Conservation (phyloP, 1,284 basidiomycete species). For the Trichosporon sp. region DNA sequence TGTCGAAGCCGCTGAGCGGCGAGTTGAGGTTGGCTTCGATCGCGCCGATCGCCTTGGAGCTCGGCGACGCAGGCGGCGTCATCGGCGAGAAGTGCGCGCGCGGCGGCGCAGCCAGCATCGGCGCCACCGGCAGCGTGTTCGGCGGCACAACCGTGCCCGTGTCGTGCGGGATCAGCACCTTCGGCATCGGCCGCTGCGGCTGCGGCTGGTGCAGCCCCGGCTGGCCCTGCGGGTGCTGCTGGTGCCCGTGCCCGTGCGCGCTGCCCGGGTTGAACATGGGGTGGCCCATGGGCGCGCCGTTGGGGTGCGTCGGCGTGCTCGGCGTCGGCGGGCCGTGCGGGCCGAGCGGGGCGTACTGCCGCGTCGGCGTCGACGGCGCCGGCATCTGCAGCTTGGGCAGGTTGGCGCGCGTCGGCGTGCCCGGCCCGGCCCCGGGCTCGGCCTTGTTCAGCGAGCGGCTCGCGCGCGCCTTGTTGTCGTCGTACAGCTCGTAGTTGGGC, state of each 20-base stretch:
- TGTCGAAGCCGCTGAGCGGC: slow-evolving; percentile 34
- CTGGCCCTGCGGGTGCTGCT: no score
- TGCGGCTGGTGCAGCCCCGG: slow-evolving; percentile 1
- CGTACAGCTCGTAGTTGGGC: slow-evolving; percentile 3
- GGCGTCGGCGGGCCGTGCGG: neutral
- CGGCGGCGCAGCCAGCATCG: slow-evolving; percentile 37
- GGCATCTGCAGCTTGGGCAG: neutral
- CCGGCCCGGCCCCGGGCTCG: neutral
- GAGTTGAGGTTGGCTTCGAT: slow-evolving; percentile 18
- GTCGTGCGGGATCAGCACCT: neutral
- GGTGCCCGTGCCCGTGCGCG: neutral
- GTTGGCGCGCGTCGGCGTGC: neutral
- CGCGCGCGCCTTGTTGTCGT: neutral
- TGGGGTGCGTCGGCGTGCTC: slow-evolving; percentile 1
- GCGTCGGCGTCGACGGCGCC: neutral
- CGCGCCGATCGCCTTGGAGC: neutral
- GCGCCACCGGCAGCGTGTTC: slow-evolving; percentile 10
- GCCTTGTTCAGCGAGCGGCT: neutral
- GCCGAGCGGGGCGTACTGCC: neutral
- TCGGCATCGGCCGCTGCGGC: neutral
- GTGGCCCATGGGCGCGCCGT: neutral
- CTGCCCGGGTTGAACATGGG: neutral
- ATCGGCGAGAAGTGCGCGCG: slow-evolving; percentile 19
- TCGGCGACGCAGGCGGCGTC: slow-evolving; percentile 17
- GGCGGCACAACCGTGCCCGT: slow-evolving; percentile 1